A percentile compares a stretch with the other conserved stretches of the same genome.
Evolutionary conservation across 2,329 filamentous ascomycete genomes (phyloP).

Genomic region (Thielaviopsis euricoi): DNA sequence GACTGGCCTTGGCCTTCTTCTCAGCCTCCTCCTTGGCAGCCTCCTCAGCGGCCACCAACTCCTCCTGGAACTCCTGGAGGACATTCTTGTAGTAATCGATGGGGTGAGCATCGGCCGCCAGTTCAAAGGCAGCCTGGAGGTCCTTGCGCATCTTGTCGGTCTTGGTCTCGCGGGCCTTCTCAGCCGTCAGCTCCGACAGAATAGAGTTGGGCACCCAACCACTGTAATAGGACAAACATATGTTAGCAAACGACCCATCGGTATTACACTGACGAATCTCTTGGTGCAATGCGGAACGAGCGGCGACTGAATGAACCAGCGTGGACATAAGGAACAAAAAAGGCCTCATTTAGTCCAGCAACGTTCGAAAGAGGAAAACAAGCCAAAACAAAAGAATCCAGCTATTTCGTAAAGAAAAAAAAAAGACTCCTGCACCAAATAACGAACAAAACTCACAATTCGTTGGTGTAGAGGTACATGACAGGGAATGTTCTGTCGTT

Average conservation of each 20-base stretch:
- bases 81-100: constrained; percentile 73
- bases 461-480: constrained; percentile 89
- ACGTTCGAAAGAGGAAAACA: neutral
- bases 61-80: constrained; percentile 52
- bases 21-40: constrained; percentile 32
- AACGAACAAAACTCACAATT: constrained; percentile 58
- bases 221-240: constrained; percentile 29
- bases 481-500: constrained; percentile 79
- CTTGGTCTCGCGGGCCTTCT: constrained; percentile 50
- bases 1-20: constrained; percentile 19
- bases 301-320: neutral
- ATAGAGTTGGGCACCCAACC: constrained; percentile 83
- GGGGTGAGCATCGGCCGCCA: constrained; percentile 64
- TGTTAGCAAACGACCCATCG: neutral
- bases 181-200: constrained; percentile 59
- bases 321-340: constrained; percentile 12
- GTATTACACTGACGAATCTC: neutral
- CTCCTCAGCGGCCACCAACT: constrained; percentile 36
- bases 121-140: constrained; percentile 59
- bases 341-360: neutral
- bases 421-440: neutral
- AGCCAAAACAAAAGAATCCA: no score
- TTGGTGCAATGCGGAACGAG: neutral
- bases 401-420: neutral
- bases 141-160: constrained; percentile 69